Evolutionary conservation across 768 basidiomycete genomes (phyloP).

Genomic region (Serendipita sp.): DNA sequence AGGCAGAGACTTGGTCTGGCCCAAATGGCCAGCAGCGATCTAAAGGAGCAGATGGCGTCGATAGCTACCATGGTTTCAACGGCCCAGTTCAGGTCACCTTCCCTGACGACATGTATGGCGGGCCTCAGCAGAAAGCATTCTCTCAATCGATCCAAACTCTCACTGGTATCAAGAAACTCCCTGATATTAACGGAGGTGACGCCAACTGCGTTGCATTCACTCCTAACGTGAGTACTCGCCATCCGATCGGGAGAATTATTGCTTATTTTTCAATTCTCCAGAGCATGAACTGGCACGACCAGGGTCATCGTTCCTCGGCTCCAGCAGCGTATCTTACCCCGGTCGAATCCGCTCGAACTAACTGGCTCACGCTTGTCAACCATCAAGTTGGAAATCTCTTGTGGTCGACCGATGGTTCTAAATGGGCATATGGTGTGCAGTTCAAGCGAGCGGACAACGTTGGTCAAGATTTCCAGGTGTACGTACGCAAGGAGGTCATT

Average conservation of each 20-base stretch:
- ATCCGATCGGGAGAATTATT: not conserved
- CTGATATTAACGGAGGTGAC: conserved; percentile 38
- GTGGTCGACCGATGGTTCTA: not conserved
- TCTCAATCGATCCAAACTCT: conserved; percentile 29
- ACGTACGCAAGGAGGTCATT: conserved; percentile 34
- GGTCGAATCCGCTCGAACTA: conserved; percentile 28
- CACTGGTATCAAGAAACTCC: conserved; percentile 31
- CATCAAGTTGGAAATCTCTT: conserved; percentile 10
- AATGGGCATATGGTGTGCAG: conserved; percentile 22
- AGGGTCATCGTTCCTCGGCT: conserved; percentile 38
- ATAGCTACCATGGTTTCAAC: conserved; percentile 31
- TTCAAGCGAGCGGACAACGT: conserved; percentile 27
- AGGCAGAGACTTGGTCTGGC: conserved; percentile 14
- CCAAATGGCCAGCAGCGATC: conserved; percentile 15
- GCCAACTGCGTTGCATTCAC: conserved; percentile 41
- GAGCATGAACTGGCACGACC: conserved; percentile 30
- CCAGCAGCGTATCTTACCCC: conserved; percentile 38
- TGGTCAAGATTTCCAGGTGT: conserved; percentile 24
- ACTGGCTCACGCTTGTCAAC: conserved; percentile 31
- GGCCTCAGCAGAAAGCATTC: conserved; percentile 36
- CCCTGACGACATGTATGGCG: conserved; percentile 32
- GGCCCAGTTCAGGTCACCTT: conserved; percentile 40
- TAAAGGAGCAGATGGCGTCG: conserved; percentile 22
- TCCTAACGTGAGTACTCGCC: conserved; percentile 23
- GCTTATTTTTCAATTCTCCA: not conserved